Base-by-base conservation (phyloP, 306 rosid genomes). In the Senna siamea region DNA sequence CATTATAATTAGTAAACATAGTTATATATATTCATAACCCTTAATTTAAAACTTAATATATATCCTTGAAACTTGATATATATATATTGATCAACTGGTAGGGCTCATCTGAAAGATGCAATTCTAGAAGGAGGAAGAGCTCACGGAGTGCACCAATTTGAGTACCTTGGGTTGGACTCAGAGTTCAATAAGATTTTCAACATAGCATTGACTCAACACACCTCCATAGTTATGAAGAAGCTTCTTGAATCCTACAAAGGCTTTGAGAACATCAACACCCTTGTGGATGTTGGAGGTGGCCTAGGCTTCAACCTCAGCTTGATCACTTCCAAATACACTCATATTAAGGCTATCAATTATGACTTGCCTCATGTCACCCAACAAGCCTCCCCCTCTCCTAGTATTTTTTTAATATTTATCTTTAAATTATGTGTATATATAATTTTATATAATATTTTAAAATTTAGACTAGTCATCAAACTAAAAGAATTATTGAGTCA, bases 221-320 rank as follows among this genome's bases (percentile, higher is more conserved):
- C 92, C 0, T 74, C 89, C 0, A 9, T 83, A 5, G 62, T 74
- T 32, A 26, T 75, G 9, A 85, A 84, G 37, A 82, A 75, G 65
- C 26, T 78, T 32, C 83, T 88, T 5, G 53, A 83, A 51, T 7
- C 44, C 26, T 88, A 84, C 83, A 76, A 73, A 30, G 93, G 90
- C 9, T 79, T 88, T 80, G 74, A 76, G 2, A 30, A 69, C 12
- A 37, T 88, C 2, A 76, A 72, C 12, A 82, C 32, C 61, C 74
- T 88, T 7, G 90, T 88, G 28, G 93, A 90, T 73, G 87, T 89
- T 67, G 92, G 95, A 18, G 90, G 90, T 32, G 88, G 91, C 30
- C 65, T 85, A 11, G 96, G 91, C 32, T 70, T 74, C 7, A 78
- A 54, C 17, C 80, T 87, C 17, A 82, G 56, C 52, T 9, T 81